Base-by-base conservation (phyloP, 192 early-diverging fungal genomes). In the Mortierella claussenii region DNA sequence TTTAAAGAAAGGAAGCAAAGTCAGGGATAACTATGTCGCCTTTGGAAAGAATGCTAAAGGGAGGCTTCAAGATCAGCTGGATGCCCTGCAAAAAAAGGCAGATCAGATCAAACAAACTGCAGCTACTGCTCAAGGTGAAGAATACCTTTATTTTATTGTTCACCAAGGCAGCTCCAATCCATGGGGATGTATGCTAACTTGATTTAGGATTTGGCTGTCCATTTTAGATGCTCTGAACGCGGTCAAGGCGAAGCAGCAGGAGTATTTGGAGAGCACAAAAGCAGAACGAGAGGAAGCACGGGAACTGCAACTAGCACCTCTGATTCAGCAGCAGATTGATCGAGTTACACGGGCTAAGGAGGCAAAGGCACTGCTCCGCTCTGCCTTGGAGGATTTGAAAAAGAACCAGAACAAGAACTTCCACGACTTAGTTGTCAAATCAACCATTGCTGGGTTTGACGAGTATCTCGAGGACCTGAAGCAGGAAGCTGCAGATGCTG, bases 401-500 rank as follows among this genome's bases (percentile, higher is more conserved):
- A 70, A 65, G 10, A 82, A 83, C 46, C 89, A 91, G 36, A 92
- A 94, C 79, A 81, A 86, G 36, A 91, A 94, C 58, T 92, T 83
- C 60, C 88, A 90, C 60, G 92, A 94, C 55, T 76, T 82, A 49
- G 91, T 89, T 17, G 91, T 93, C 9, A 83, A 87, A 28, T 57
- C 68, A 2, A 88, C 93, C 1, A 80, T 93, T 40, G 58, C 80
- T 13, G 82, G 74, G 11, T 94, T 87, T 51, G 87, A 89, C 12
- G 85, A 86, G 36, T 94, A 90, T 31, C 26, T 87, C 1, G 80
- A 80, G 11, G 79, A 80, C 0, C 76, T 81, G 44, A 85, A 83
- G 52, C 37, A 76, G 64, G 60, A 51, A 23, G 62, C 78, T 13
- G 69, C 60, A 4, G 70, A 71, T 23, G 78, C 85, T 12, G 17